A percentile compares a stretch with the other conserved stretches of the same genome.
Evolutionary conservation across 192 early-diverging fungal species (phyloP).

Genomic region (Kickxella alabastrina): DNA sequence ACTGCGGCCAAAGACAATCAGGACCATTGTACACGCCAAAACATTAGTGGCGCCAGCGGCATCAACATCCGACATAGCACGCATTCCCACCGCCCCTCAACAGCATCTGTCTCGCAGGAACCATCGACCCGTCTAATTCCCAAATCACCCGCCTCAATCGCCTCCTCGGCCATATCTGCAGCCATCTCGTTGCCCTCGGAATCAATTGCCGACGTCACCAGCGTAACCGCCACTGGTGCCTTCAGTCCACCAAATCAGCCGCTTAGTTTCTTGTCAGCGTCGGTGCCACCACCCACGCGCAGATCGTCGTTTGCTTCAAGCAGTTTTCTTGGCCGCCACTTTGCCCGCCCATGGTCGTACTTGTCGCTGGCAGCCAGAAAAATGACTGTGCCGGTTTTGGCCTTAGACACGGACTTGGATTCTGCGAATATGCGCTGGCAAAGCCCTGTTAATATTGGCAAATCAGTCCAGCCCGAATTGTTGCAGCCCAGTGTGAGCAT

Average conservation of each 20-base stretch:
- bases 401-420: no score
- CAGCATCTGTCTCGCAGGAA: no score
- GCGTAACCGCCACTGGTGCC: constrained; percentile 9
- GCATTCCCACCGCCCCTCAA: not conserved
- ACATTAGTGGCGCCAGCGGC: no score
- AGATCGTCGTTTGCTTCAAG: not conserved
- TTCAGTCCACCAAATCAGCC: constrained; percentile 9
- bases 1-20: no score
- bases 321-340: not conserved
- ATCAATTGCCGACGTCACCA: constrained; percentile 5
- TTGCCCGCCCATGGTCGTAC: constrained; percentile 3
- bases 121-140: not conserved
- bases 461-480: no score
- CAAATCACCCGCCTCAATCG: not conserved
- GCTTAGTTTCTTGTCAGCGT: not conserved
- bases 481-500: no score
- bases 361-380: not conserved
- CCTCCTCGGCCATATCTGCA: not conserved
- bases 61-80: no score
- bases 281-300: not conserved
- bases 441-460: no score
- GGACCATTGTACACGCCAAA: no score
- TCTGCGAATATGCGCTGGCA: no score
- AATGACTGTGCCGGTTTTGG: not conserved
- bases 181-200: not conserved